Percentiles rank a stretch among this genome's conserved stretches.
These are phyloP conservation scores for Lotus japonicus DNA, from an alignment of 306 rosid species.

Conservation along the genomic window DNA sequence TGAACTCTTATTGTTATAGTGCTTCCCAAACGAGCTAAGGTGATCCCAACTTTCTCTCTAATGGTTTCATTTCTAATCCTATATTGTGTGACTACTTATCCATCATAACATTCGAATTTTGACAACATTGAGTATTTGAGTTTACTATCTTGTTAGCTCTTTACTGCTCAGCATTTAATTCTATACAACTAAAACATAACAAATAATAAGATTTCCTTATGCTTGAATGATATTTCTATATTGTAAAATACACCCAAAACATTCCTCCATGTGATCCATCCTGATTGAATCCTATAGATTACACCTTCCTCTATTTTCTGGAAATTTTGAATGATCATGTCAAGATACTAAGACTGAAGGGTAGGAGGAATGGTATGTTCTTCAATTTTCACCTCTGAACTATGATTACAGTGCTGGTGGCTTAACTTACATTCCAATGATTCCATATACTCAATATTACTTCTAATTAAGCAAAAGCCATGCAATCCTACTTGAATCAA, in stretches of 20 bases:
- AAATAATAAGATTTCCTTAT: background rate
- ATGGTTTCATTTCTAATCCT: background rate
- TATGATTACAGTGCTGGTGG: background rate
- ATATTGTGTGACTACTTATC: background rate
- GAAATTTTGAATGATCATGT: background rate
- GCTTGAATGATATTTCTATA: background rate
- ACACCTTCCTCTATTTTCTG: background rate
- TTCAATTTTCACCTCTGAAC: background rate
- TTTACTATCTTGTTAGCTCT: background rate
- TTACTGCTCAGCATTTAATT: background rate
- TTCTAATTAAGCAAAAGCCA: background rate
- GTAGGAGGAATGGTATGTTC: background rate
- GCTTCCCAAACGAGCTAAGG: background rate
- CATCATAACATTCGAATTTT: background rate
- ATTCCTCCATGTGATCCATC: background rate
- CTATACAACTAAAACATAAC: background rate
- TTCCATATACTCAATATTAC: background rate
- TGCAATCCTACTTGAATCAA: background rate
- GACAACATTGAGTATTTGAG: background rate
- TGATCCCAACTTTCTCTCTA: background rate
- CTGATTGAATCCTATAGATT: background rate
- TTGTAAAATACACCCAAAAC: background rate
- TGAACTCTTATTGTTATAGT: background rate
- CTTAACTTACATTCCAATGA: background rate
- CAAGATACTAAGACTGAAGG: background rate